Base-by-base conservation (phyloP, 768 basidiomycete species). In the Pulveroboletus sp. region DNA sequence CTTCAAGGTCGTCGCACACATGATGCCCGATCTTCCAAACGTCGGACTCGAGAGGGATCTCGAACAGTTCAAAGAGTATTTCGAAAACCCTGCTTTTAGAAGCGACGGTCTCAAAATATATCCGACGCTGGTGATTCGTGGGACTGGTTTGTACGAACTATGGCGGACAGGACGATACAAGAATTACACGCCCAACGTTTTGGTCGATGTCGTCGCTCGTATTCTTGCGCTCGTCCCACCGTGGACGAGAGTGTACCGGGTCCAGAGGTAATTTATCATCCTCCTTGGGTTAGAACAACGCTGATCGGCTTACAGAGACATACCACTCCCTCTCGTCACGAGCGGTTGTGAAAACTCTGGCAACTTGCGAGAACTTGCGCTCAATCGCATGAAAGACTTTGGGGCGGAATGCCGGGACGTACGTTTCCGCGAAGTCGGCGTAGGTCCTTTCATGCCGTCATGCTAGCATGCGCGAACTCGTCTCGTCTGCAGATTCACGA, bases 11-110 rank as follows among this genome's bases (percentile, higher is more conserved):
- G 96, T 99, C 24, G 94, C 94, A 17, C 96, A 99, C 66, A 98
- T 98, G 96, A 99, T 99, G 94, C 93, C 94, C 13, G 95, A 99
- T 68, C 79, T 98, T 9, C 95, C 95, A 9, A 99, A 99, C 65
- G 91, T 98, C 49, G 96, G 96, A 29, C 79, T 95, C 51, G 96
- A 98, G 72, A 83, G 96, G 49, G 96, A 99, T 69, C 80, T 99
- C 40, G 93, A 93, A 62, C 96, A 98, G 63, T 99, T 99, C 79
- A 94, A 96, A 67, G 96, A 98, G 66, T 99, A 93, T 68, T 99
- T 99, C 60, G 96, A 99, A 72, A 98, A 96, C 63, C 96, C 96
- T 11, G 89, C 89, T 0, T 99, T 97, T 73, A 76, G 96, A 54
- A 93, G 92, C 43, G 96, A 99, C 63, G 96, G 96, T 1, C 76